phyloP scores from a whole-genome alignment of 306 rosid genomes.

The Prunus davidiana region DNA sequence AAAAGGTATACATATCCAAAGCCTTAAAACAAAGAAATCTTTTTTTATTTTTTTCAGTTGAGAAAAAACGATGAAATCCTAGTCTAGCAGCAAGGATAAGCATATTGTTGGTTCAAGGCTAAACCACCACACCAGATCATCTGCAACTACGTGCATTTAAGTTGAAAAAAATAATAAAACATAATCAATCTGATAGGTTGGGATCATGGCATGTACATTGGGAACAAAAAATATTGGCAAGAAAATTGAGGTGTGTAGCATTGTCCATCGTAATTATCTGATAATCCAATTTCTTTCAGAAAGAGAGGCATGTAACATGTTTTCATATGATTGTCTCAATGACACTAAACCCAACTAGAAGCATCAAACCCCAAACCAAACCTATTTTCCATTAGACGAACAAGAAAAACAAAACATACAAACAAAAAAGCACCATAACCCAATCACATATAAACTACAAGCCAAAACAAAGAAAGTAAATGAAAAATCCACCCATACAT shows the following conservation, averaged over 20 bases:
- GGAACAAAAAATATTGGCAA: neutral
- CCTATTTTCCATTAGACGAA: neutral
- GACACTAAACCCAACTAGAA: neutral
- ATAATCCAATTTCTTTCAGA: too few relatives aligned
- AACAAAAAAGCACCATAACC: neutral
- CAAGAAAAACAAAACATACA: neutral
- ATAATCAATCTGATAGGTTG: neutral
- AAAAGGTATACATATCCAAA: neutral
- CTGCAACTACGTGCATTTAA: neutral
- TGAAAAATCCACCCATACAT: neutral
- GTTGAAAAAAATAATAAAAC: neutral
- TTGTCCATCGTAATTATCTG: neutral
- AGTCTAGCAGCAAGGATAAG: neutral
- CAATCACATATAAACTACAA: neutral
- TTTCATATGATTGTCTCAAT: too few relatives aligned
- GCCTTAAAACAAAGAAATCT: neutral
- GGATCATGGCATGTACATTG: neutral
- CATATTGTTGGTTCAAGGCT: slow-evolving; percentile 3
- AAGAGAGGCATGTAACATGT: too few relatives aligned
- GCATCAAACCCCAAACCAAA: neutral
- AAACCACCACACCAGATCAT: neutral
- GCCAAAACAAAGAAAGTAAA: neutral
- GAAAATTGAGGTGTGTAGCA: neutral
- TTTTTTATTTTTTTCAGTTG: too few relatives aligned
- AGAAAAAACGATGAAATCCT: neutral